phyloP scores from a whole-genome alignment of 495 filamentous ascomycete species.

The Aspergillus bridgeri region DNA sequence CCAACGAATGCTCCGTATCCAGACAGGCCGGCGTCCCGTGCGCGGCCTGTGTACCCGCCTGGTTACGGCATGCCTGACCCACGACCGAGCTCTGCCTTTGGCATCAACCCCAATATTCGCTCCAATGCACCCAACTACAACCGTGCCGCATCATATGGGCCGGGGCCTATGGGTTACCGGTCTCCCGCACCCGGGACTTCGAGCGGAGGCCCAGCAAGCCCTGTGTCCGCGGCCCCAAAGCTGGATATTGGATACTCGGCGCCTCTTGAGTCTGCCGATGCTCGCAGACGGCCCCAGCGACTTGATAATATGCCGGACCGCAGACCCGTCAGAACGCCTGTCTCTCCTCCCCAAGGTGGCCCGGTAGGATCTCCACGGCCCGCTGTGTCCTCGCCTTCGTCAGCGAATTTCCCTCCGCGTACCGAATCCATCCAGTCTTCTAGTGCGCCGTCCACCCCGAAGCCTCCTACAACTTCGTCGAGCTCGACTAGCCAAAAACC shows the following conservation, averaged over 20 bases:
- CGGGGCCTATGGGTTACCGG: slow-evolving; percentile 40
- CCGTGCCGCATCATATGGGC: slow-evolving; percentile 34
- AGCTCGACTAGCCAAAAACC: slow-evolving; percentile 30
- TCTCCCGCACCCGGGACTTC: slow-evolving; percentile 34
- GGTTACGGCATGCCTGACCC: slow-evolving; percentile 42
- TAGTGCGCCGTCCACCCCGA: slow-evolving; percentile 23
- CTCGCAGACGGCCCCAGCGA: slow-evolving; percentile 32
- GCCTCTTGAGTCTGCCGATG: slow-evolving; percentile 41
- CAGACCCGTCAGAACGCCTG: slow-evolving; percentile 33
- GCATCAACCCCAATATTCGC: slow-evolving; percentile 54
- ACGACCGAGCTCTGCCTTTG: slow-evolving; percentile 65
- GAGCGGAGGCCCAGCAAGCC: slow-evolving; percentile 29
- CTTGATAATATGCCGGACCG: slow-evolving; percentile 34
- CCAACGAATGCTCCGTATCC: slow-evolving; percentile 38
- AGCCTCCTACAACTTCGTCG: slow-evolving; percentile 22
- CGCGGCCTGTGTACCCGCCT: slow-evolving; percentile 65
- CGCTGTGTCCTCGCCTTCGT: slow-evolving; percentile 26
- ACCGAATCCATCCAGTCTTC: slow-evolving; percentile 33
- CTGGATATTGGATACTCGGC: slow-evolving; percentile 55
- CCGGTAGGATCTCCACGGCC: slow-evolving; percentile 29
- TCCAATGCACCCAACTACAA: slow-evolving; percentile 38
- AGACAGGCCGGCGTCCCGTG: slow-evolving; percentile 38
- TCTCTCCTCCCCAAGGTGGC: slow-evolving; percentile 28
- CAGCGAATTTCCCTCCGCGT: slow-evolving; percentile 30
- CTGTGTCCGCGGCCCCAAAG: slow-evolving; percentile 30